Conservation (phyloP, 2,329 filamentous ascomycete species). For the Talaromyces sp. region DNA sequence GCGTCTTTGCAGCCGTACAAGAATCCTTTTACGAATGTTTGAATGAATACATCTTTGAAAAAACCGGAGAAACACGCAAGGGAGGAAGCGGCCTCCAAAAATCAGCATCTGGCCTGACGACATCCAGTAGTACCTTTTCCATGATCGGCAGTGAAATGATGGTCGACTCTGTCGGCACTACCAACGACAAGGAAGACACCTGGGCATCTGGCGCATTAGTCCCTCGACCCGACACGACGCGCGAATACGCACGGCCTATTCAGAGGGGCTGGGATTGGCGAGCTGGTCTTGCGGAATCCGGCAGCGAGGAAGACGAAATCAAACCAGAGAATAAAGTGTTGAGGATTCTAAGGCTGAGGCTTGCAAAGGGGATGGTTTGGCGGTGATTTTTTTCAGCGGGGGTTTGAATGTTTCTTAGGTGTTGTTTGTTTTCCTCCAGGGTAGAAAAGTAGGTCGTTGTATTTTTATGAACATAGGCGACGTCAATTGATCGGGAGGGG, state of each 20-base stretch:
- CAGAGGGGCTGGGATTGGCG: constrained; percentile 71
- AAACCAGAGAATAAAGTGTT: constrained; percentile 45
- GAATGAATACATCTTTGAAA: constrained; percentile 51
- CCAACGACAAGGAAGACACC: constrained; percentile 16
- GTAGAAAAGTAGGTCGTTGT: neutral
- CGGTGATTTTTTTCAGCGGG: neutral
- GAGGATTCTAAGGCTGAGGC: constrained; percentile 53
- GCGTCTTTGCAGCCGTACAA: constrained; percentile 69
- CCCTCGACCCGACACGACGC: constrained; percentile 21
- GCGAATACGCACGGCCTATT: constrained; percentile 16
- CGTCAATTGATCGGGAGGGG: neutral
- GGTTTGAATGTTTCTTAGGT: too few relatives aligned
- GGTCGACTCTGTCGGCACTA: constrained; percentile 42
- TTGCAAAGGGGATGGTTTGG: constrained; percentile 10
- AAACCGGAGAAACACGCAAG: constrained; percentile 5
- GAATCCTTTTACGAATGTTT: constrained; percentile 74
- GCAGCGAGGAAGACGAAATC: neutral
- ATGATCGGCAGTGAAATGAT: constrained; percentile 67
- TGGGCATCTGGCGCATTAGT: constrained; percentile 44
- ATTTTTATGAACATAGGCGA: neutral
- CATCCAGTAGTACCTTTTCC: constrained; percentile 55
- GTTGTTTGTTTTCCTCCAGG: too few relatives aligned
- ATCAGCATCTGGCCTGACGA: constrained; percentile 50
- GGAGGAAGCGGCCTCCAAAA: constrained; percentile 56
- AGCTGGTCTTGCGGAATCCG: constrained; percentile 50